Percentiles rank a stretch among this genome's conserved stretches.
Evolutionary conservation across 306 rosid genomes (phyloP).

Genomic region (Argentina anserina): DNA sequence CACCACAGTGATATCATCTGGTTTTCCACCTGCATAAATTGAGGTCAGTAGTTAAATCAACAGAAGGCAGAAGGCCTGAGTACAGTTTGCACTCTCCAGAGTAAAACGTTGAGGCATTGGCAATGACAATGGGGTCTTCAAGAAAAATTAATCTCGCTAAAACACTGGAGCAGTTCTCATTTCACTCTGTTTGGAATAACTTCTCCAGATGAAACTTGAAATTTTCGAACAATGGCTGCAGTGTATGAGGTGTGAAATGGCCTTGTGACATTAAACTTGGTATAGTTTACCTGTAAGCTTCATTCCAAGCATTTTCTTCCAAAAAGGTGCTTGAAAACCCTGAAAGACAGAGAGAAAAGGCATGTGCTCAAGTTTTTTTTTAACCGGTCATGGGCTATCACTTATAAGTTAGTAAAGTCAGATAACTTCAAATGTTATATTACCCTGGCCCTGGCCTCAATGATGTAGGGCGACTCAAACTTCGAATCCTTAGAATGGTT

Average conservation of each 20-base stretch:
- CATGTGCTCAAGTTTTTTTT: neutral
- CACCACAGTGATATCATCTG: constrained; percentile 77
- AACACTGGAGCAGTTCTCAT: neutral
- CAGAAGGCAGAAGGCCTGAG: neutral
- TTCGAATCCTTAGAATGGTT: constrained; percentile 65
- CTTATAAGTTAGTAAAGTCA: neutral
- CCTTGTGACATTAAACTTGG: neutral
- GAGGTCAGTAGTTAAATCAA: constrained; percentile 15
- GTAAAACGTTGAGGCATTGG: neutral
- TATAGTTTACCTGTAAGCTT: constrained; percentile 64
- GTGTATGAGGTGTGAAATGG: neutral
- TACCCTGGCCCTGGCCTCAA: constrained; percentile 87
- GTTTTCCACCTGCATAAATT: constrained; percentile 69
- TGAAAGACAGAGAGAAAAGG: constrained; percentile 28
- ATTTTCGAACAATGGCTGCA: neutral
- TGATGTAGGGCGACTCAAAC: constrained; percentile 81
- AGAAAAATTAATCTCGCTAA: neutral
- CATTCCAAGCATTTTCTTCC: constrained; percentile 91
- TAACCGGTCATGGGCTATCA: neutral
- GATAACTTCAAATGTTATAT: neutral
- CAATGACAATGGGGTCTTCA: neutral
- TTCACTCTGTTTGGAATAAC: neutral
- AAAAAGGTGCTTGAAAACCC: constrained; percentile 79
- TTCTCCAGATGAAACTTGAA: neutral
- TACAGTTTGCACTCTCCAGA: neutral